Evolutionary conservation across 306 rosid genomes (phyloP).

Genomic region (Coriaria nepalensis): DNA sequence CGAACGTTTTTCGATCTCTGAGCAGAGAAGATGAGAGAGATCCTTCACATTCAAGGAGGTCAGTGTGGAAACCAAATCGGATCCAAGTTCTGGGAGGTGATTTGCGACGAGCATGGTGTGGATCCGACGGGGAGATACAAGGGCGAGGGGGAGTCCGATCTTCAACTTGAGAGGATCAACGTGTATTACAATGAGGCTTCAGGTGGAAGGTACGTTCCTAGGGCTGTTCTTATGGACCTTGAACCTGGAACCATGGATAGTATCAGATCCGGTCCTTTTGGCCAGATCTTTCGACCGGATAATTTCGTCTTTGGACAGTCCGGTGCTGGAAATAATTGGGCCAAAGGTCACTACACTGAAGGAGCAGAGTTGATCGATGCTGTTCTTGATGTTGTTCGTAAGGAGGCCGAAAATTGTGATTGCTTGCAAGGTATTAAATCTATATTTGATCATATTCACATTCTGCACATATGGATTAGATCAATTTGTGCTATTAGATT

Average conservation of each 20-base stretch:
- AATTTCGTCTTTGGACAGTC: constrained; percentile 89
- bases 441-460: not conserved
- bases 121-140: constrained; percentile 62
- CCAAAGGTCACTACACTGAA: constrained; percentile 87
- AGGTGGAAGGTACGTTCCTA: constrained; percentile 79
- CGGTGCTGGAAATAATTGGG: constrained; percentile 93
- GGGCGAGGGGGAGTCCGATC: constrained; percentile 36
- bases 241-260: constrained; percentile 96
- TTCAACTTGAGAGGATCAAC: constrained; percentile 76
- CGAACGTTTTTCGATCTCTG: not conserved
- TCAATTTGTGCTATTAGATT: too few relatives aligned
- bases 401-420: constrained; percentile 89
- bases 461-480: not conserved
- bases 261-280: constrained; percentile 85
- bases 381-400: constrained; percentile 82
- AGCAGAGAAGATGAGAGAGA: constrained; percentile 52
- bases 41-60: constrained; percentile 81
- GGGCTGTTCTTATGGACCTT: constrained; percentile 93
- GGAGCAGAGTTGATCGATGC: constrained; percentile 89
- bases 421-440: constrained; percentile 61
- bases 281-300: constrained; percentile 85
- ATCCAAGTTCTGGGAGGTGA: constrained; percentile 91
- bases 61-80: constrained; percentile 98
- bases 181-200: constrained; percentile 87
- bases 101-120: constrained; percentile 84